phyloP scores from a whole-genome alignment of 2,329 filamentous ascomycete genomes.

The Exophiala sp. region DNA sequence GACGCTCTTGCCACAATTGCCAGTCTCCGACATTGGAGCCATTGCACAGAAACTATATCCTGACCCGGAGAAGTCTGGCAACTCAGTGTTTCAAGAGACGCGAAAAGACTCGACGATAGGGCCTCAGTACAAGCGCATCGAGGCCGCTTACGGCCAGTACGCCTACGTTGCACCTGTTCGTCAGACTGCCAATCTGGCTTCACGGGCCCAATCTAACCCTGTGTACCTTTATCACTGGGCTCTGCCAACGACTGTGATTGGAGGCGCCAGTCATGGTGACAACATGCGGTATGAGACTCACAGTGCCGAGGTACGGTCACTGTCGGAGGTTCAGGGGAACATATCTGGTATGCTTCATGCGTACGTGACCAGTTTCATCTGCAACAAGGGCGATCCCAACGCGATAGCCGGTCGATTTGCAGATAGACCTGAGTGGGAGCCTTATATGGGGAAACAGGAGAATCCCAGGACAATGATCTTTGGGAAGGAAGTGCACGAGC shows the following conservation, averaged over 20 bases:
- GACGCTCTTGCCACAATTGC: conserved; percentile 58
- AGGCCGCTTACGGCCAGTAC: conserved; percentile 50
- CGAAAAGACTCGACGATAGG: conserved; percentile 37
- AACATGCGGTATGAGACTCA: conserved; percentile 50
- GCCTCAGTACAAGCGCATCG: conserved; percentile 50
- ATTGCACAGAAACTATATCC: conserved; percentile 63
- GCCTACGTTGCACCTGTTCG: conserved; percentile 49
- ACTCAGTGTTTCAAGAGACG: conserved; percentile 41
- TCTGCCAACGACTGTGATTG: conserved; percentile 41
- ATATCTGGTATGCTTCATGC: conserved; percentile 45
- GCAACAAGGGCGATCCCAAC: conserved; percentile 45
- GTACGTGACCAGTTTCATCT: conserved; percentile 50
- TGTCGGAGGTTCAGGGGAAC: conserved; percentile 42
- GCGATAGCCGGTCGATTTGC: conserved; percentile 22
- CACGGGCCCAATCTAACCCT: conserved; percentile 23
- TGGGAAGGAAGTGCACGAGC: conserved; percentile 49
- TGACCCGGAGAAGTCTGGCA: conserved; percentile 46
- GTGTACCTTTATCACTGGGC: conserved; percentile 57
- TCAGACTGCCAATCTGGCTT: conserved; percentile 40
- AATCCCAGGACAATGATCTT: conserved; percentile 41
- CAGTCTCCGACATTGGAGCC: conserved; percentile 43
- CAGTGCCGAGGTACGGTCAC: conserved; percentile 33
- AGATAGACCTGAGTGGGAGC: conserved; percentile 37
- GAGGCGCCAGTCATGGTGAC: conserved; percentile 49
- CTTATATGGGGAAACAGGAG: conserved; percentile 28